A percentile compares a stretch with the other conserved stretches of the same genome.
These are phyloP conservation scores for Graphilbum fragrans DNA, from an alignment of 2,329 filamentous ascomycete genomes.

Conservation along the genomic window DNA sequence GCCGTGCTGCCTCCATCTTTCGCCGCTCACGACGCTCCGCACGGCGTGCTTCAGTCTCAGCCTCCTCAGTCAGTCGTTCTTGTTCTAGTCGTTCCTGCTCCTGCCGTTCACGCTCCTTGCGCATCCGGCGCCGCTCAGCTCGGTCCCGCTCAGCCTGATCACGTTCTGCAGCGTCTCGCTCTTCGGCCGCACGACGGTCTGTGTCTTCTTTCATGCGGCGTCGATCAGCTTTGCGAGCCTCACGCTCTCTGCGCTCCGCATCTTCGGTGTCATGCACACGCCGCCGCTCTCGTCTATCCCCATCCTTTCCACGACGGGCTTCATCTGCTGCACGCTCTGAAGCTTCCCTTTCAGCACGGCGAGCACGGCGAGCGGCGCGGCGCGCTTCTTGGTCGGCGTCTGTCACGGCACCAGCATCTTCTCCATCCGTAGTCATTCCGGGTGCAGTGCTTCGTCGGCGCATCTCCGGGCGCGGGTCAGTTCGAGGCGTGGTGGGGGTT, in stretches of 20 bases:
- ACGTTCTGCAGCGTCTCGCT: slow-evolving; percentile 17
- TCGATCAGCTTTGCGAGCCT: slow-evolving; percentile 30
- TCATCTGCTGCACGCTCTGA: slow-evolving; percentile 43
- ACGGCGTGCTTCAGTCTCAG: slow-evolving; percentile 35
- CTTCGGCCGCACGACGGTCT: slow-evolving; percentile 24
- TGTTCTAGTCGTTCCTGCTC: slow-evolving; percentile 25
- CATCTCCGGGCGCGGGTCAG: slow-evolving; percentile 25
- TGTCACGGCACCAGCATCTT: slow-evolving; percentile 22
- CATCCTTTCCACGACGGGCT: slow-evolving; percentile 42
- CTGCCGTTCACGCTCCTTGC: slow-evolving; percentile 30
- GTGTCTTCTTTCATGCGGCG: background rate
- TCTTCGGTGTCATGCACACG: slow-evolving; percentile 44
- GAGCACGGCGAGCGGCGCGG: slow-evolving; percentile 48
- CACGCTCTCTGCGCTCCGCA: slow-evolving; percentile 41
- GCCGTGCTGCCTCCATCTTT: slow-evolving; percentile 34
- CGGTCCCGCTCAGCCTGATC: slow-evolving; percentile 28
- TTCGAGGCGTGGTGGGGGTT: slow-evolving; percentile 11
- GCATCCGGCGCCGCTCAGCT: slow-evolving; percentile 34
- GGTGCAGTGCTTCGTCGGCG: slow-evolving; percentile 37
- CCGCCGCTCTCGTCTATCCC: slow-evolving; percentile 41
- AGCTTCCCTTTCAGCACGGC: slow-evolving; percentile 37
- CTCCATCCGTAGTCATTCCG: slow-evolving; percentile 33
- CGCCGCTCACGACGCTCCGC: slow-evolving; percentile 34
- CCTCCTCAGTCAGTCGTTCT: slow-evolving; percentile 26
- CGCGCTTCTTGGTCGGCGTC: slow-evolving; percentile 43